Conservation (phyloP, 352 stramenopile species). For the Phytopythium delawarense region DNA sequence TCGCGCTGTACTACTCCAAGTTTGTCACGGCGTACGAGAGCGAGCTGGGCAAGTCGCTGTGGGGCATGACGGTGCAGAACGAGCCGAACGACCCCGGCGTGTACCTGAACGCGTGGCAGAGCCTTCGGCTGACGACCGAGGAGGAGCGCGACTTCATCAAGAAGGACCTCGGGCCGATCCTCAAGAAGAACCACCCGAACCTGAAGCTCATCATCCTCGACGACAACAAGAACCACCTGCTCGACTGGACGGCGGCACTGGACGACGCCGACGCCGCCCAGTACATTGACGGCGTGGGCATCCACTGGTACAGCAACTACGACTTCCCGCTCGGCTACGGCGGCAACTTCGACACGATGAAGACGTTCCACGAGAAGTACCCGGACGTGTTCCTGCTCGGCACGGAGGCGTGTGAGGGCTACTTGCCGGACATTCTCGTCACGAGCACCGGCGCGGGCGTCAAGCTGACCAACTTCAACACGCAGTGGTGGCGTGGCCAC, state of each 20-base stretch:
- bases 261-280: slow-evolving; percentile 32
- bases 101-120: slow-evolving; percentile 38
- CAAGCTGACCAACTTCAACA: slow-evolving; percentile 26
- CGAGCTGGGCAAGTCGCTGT: slow-evolving; percentile 46
- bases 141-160: slow-evolving; percentile 60
- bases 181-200: slow-evolving; percentile 60
- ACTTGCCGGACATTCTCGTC: slow-evolving; percentile 28
- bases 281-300: slow-evolving; percentile 75
- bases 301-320: slow-evolving; percentile 74
- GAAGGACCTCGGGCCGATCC: slow-evolving; percentile 53
- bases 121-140: slow-evolving; percentile 28
- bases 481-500: slow-evolving; percentile 40
- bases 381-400: slow-evolving; percentile 59
- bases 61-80: slow-evolving; percentile 76
- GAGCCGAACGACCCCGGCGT: slow-evolving; percentile 43
- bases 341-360: slow-evolving; percentile 35
- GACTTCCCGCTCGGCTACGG: slow-evolving; percentile 26
- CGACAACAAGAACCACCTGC: slow-evolving; percentile 61
- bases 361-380: slow-evolving; percentile 28
- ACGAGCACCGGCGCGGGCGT: slow-evolving; percentile 27
- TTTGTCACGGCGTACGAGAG: slow-evolving; percentile 69
- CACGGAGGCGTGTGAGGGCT: slow-evolving; percentile 60
- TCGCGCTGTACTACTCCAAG: slow-evolving; percentile 78
- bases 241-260: slow-evolving; percentile 29
- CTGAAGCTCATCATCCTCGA: slow-evolving; percentile 75